Percentiles rank a stretch among this genome's conserved stretches.
These are phyloP conservation scores for Leccinum pachyderme DNA, from an alignment of 1,284 basidiomycete species.

Conservation along the genomic window DNA sequence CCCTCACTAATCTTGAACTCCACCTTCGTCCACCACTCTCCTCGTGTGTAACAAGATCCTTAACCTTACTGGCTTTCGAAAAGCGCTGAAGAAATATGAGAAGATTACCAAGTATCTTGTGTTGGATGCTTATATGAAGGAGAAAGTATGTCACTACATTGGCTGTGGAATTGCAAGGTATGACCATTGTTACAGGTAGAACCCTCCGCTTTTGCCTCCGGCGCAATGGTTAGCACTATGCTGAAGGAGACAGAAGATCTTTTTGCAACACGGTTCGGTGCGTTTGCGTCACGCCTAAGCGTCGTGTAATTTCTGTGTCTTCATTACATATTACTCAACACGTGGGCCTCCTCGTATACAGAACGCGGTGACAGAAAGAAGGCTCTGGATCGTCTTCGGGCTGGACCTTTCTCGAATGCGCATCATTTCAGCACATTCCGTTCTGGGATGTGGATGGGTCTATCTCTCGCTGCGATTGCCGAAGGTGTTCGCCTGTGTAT, in stretches of 20 bases:
- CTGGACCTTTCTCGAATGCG: constrained; percentile 52
- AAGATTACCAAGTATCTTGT: constrained; percentile 73
- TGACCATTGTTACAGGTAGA: constrained; percentile 50
- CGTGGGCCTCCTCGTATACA: constrained; percentile 28
- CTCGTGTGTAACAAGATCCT: constrained; percentile 53
- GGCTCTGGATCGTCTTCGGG: constrained; percentile 70
- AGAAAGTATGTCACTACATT: constrained; percentile 48
- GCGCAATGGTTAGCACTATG: constrained; percentile 61
- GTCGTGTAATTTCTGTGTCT: not conserved
- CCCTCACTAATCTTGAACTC: not conserved
- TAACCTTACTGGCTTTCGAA: constrained; percentile 88
- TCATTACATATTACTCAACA: not conserved
- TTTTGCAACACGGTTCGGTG: constrained; percentile 76
- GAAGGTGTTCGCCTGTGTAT: constrained; percentile 70
- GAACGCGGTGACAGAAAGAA: constrained; percentile 84
- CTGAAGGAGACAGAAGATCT: constrained; percentile 72
- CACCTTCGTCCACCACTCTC: not conserved
- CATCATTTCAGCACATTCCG: constrained; percentile 83
- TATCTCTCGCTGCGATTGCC: constrained; percentile 71
- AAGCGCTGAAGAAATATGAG: constrained; percentile 93
- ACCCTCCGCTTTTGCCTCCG: constrained; percentile 58
- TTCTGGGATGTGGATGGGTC: constrained; percentile 75
- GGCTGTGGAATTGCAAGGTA: not conserved
- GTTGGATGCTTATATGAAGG: constrained; percentile 71
- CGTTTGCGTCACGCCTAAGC: constrained; percentile 18